Evolutionary conservation across 768 basidiomycete genomes (phyloP), one percentile per base, ranked within the genome.

Genomic region (Tylopilus plumbeoviolaceoides): DNA sequence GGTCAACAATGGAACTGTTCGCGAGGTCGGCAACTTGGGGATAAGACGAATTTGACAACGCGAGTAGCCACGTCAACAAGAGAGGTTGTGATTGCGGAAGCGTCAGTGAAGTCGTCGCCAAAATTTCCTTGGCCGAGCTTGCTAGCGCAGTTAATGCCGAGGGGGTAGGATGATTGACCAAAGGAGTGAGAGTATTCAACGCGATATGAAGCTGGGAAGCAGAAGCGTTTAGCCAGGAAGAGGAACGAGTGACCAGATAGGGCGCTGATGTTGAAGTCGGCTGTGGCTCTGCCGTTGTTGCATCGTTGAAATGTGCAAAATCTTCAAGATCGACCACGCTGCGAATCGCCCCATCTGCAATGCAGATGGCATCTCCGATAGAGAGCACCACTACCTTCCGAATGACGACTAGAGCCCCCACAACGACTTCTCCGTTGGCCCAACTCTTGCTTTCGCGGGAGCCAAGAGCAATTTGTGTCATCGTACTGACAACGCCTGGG

Each of bases 171-270:
- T 95, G 92, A 3, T 80, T 77, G 12, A 87, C 69, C 12, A 92
- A 75, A 1, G 86, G 78, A 1, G 86, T 79, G 18, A 98, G 72
- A 0, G 85, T 74, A 58, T 91, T 89, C 47, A 98, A 65, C 8
- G 93, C 91, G 21, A 91, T 85, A 43, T 88, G 82, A 11, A 98
- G 72, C 62, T 97, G 93, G 6, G 90, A 79, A 2, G 89, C 75
- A 1, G 91, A 93, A 33, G 81, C 92, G 20, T 77, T 78, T 41
- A 97, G 77, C 90, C 95, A 98, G 0, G 84, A 75, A 12, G 81
- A 65, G 0, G 89, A 87, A 5, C 92, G 80, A 4, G 69, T 59
- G n/a, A 82, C 82, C 18, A 74, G 62, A 59, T 74, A 81, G 10
- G 73, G 73, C n/a, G 60, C 65, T 30, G 72, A 55, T n/a, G 61